Conservation (phyloP, 2,329 filamentous ascomycete genomes). For the Cercospora beticola region DNA sequence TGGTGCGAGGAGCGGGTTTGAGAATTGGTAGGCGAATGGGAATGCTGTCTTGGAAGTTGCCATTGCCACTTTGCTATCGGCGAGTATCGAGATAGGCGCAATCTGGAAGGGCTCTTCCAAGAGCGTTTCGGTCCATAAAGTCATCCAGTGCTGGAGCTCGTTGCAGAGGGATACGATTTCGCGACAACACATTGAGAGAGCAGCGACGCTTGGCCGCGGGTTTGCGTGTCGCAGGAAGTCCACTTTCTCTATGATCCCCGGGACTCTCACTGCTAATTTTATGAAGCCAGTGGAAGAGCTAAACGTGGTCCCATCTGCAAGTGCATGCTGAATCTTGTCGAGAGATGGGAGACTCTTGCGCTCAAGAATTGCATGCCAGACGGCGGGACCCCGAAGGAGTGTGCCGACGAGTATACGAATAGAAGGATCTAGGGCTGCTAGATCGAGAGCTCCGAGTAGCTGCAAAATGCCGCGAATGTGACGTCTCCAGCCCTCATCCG, state of each 20-base stretch:
- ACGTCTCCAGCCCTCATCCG: constrained; percentile 12
- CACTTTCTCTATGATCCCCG: constrained; percentile 5
- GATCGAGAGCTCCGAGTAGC: constrained; percentile 1
- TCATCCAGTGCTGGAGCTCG: neutral
- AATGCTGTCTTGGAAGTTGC: neutral
- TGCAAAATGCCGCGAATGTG: constrained; percentile 8
- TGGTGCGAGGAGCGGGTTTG: constrained; percentile 2
- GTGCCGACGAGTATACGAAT: constrained; percentile 10
- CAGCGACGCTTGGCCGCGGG: neutral
- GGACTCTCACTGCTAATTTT: neutral
- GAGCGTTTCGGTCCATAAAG: neutral
- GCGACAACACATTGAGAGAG: neutral
- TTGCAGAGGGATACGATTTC: constrained; percentile 2
- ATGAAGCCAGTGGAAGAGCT: neutral
- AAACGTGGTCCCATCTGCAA: constrained; percentile 1
- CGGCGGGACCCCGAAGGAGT: neutral
- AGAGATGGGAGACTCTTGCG: constrained; percentile 1
- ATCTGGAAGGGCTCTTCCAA: neutral
- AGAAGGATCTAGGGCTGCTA: constrained; percentile 6
- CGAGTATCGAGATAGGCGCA: neutral
- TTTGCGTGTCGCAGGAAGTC: neutral
- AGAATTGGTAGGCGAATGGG: constrained; percentile 5
- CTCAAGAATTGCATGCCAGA: constrained; percentile 9
- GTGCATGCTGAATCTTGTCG: neutral
- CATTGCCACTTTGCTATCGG: neutral